phyloP scores from a whole-genome alignment of 371 early-diverging fungal species.

The Circinella umbellata region DNA sequence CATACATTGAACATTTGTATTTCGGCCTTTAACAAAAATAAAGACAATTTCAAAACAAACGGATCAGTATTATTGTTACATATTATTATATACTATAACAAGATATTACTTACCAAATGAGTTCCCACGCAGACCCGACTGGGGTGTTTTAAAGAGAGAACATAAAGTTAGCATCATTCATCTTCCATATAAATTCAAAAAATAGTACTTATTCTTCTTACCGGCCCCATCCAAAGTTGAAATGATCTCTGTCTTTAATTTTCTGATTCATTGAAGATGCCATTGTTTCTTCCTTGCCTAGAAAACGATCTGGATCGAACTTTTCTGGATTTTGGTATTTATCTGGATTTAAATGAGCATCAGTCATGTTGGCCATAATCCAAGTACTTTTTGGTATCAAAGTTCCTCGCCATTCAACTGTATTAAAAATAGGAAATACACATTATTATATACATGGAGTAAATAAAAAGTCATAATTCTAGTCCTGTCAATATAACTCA shows the following conservation, averaged over 20 bases:
- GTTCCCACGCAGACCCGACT: slow-evolving; percentile 16
- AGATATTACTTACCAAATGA: slow-evolving; percentile 12
- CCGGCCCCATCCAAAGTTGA: slow-evolving; percentile 29
- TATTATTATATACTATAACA: neutral
- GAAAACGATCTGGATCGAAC: slow-evolving; percentile 22
- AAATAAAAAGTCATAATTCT: too few species aligned
- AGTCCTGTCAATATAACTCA: slow-evolving; percentile 7
- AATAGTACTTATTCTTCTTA: neutral
- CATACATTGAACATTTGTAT: slow-evolving; percentile 10
- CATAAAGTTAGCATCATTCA: neutral
- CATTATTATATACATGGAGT: too few species aligned
- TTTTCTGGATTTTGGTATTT: slow-evolving; percentile 18
- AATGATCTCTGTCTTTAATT: slow-evolving; percentile 18
- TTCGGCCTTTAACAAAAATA: slow-evolving; percentile 1
- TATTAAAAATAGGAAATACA: neutral
- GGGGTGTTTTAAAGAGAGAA: too few species aligned
- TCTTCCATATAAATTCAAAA: too few species aligned
- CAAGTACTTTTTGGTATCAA: neutral
- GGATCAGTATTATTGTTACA: too few species aligned
- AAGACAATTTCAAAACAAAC: too few species aligned
- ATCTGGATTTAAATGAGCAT: neutral
- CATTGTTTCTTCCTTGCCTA: slow-evolving; percentile 14
- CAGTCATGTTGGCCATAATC: neutral
- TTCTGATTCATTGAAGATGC: slow-evolving; percentile 12
- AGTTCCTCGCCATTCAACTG: neutral